A percentile compares a stretch with the other conserved stretches of the same genome.
phyloP scores from a whole-genome alignment of 805 yeast genomes.

The Phaffomyces antillensis region DNA sequence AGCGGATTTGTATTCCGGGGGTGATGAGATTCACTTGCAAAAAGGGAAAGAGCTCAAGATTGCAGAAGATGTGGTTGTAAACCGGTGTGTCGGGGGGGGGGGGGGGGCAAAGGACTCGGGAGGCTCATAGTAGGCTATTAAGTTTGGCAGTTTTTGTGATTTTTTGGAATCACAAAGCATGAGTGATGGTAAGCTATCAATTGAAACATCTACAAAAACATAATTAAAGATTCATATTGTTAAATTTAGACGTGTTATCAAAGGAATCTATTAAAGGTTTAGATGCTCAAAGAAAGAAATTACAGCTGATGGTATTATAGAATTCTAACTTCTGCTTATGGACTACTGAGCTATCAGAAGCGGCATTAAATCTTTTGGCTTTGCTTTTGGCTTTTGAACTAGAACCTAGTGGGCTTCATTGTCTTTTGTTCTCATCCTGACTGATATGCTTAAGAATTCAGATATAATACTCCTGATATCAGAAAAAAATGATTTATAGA shows the following conservation, averaged over 20 bases:
- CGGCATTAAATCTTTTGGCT: slow-evolving; percentile 27
- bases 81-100: no score
- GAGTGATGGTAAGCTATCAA: no score
- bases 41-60: no score
- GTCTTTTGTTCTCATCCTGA: slow-evolving; percentile 33
- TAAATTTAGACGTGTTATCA: slow-evolving; percentile 6
- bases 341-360: slow-evolving; percentile 28
- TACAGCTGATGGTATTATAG: slow-evolving; percentile 10
- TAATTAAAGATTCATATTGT: slow-evolving; percentile 6
- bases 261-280: slow-evolving; percentile 9
- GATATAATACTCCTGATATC: background rate
- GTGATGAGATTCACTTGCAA: no score
- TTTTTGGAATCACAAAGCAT: no score
- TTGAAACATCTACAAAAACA: slow-evolving; percentile 2
- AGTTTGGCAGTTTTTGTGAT: no score
- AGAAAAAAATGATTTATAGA: background rate
- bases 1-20: no score
- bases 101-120: no score
- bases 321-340: slow-evolving; percentile 18
- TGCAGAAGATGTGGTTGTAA: no score
- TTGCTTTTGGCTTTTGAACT: slow-evolving; percentile 23
- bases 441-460: slow-evolving; percentile 25
- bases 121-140: no score
- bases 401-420: slow-evolving; percentile 21
- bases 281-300: slow-evolving; percentile 1